A percentile compares a stretch with the other conserved stretches of the same genome.
Evolutionary conservation across 1,284 basidiomycete genomes (phyloP).

Genomic region (Cystobasidium slooffiae): DNA sequence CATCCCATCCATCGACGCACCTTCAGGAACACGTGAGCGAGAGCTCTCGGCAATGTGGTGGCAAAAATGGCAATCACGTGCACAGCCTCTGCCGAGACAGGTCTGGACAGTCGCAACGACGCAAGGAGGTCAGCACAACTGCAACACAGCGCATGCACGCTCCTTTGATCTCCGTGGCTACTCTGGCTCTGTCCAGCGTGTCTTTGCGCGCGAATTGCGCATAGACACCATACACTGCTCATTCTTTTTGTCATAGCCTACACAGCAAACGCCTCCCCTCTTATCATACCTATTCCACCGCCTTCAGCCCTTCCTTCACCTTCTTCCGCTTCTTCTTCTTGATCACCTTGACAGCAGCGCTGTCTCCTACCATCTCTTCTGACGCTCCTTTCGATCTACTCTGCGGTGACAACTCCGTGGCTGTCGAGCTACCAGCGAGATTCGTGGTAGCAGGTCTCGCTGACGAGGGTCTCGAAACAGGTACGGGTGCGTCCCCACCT

Average conservation of each 20-base stretch:
- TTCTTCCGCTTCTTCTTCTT: constrained; percentile 58
- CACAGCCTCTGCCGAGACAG: background rate
- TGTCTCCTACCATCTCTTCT: background rate
- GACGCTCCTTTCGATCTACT: background rate
- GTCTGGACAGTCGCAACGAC: background rate
- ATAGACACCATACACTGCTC: background rate
- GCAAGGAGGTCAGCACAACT: too few relatives aligned
- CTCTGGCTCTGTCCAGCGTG: background rate
- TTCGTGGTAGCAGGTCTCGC: constrained; percentile 46
- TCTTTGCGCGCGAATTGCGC: background rate
- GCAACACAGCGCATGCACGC: too few relatives aligned
- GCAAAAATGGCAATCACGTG: background rate
- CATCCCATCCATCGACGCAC: too few relatives aligned
- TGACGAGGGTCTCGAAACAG: too few relatives aligned
- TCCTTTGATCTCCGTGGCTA: background rate
- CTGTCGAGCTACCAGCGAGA: constrained; percentile 12
- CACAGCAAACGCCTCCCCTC: background rate
- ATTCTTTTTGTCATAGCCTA: background rate
- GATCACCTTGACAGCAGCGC: constrained; percentile 63
- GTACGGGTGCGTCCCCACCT: constrained; percentile 33
- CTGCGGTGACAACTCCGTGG: background rate
- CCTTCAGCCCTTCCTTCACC: background rate
- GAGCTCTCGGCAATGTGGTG: background rate
- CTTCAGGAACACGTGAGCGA: too few relatives aligned
- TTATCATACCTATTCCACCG: background rate